Evolutionary conservation across 139 green algal species (phyloP).

Genomic region (Coelastrella sp.): DNA sequence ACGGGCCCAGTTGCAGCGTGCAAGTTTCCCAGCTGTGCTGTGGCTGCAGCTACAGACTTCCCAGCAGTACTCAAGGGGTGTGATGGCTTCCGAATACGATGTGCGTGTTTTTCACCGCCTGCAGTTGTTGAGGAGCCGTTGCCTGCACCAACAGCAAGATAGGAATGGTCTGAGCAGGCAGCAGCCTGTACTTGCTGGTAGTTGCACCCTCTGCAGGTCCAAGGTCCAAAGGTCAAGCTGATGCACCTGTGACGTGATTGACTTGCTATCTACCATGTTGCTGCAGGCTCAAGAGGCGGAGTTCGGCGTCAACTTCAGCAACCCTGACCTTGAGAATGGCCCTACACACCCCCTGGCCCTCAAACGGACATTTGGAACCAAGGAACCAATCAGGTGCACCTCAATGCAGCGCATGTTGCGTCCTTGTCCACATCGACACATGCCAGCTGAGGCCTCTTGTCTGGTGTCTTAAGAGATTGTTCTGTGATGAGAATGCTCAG

Average conservation of each 20-base stretch:
- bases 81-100: no score
- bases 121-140: neutral
- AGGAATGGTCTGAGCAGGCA: neutral
- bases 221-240: neutral
- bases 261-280: neutral
- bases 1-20: neutral
- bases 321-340: conserved; percentile 59
- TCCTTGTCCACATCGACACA: no score
- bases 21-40: no score
- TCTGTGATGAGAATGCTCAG: no score
- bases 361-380: conserved; percentile 80
- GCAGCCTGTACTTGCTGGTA: neutral
- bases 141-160: neutral
- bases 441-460: no score
- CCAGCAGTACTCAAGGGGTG: no score
- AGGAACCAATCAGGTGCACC: conserved; percentile 40
- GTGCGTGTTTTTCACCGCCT: neutral
- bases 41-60: no score
- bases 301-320: conserved; percentile 55
- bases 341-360: conserved; percentile 73
- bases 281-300: conserved; percentile 56
- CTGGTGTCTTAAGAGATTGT: no score
- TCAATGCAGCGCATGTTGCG: conserved; percentile 65
- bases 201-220: neutral
- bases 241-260: neutral